Evolutionary conservation across 2,329 filamentous ascomycete species (phyloP).

Genomic region (Colletotrichum orchidophilum): DNA sequence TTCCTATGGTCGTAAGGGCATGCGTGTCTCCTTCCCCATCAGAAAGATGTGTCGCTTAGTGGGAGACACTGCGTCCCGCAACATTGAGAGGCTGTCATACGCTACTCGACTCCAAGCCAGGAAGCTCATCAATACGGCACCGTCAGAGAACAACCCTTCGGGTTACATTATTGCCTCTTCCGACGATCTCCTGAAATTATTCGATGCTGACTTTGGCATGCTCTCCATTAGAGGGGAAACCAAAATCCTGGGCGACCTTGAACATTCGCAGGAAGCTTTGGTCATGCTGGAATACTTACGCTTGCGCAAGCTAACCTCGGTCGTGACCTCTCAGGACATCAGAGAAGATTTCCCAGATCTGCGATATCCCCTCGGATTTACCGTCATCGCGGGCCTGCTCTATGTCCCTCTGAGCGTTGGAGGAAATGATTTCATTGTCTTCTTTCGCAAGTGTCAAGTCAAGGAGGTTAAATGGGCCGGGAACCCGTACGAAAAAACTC

Average conservation of each 20-base stretch:
- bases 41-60: slow-evolving; percentile 91
- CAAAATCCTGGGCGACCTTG: slow-evolving; percentile 80
- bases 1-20: slow-evolving; percentile 78
- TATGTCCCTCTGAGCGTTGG: slow-evolving; percentile 82
- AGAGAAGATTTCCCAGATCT: slow-evolving; percentile 82
- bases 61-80: slow-evolving; percentile 85
- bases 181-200: slow-evolving; percentile 83
- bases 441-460: slow-evolving; percentile 82
- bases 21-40: slow-evolving; percentile 92
- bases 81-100: slow-evolving; percentile 88
- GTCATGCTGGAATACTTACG: slow-evolving; percentile 87
- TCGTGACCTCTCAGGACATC: slow-evolving; percentile 82
- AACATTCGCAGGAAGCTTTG: slow-evolving; percentile 83
- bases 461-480: slow-evolving; percentile 87
- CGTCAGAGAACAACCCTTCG: slow-evolving; percentile 82
- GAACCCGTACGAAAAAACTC: slow-evolving; percentile 83
- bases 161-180: slow-evolving; percentile 92
- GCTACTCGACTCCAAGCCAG: slow-evolving; percentile 84
- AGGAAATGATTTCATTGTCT: slow-evolving; percentile 87
- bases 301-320: slow-evolving; percentile 77
- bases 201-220: slow-evolving; percentile 87
- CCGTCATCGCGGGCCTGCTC: slow-evolving; percentile 79
- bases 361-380: slow-evolving; percentile 81
- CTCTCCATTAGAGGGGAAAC: slow-evolving; percentile 89
- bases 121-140: slow-evolving; percentile 87